phyloP scores from a whole-genome alignment of 495 filamentous ascomycete species.

The Hyphodiscus hymeniophilus region DNA sequence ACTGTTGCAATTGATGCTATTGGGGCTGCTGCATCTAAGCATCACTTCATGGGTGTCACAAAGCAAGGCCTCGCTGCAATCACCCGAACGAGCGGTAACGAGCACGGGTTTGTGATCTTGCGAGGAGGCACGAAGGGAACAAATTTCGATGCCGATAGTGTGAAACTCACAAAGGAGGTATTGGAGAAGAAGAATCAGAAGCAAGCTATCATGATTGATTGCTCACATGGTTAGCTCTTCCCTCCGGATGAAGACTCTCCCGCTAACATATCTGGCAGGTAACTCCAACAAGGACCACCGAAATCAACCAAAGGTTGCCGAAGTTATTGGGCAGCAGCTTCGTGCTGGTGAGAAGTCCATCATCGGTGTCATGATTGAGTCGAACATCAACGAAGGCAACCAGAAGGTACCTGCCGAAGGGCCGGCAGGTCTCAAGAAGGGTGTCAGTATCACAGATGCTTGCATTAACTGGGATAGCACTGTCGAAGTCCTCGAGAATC shows the following conservation, averaged over 20 bases:
- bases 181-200: slow-evolving; percentile 78
- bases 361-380: slow-evolving; percentile 97
- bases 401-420: slow-evolving; percentile 90
- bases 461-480: slow-evolving; percentile 94
- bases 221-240: slow-evolving; percentile 66
- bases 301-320: slow-evolving; percentile 91
- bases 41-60: slow-evolving; percentile 99
- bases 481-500: slow-evolving; percentile 72
- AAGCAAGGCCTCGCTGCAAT: slow-evolving; percentile 96
- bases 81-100: slow-evolving; percentile 83
- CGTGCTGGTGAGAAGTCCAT: slow-evolving; percentile 81
- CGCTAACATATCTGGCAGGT: slow-evolving; percentile 36
- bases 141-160: slow-evolving; percentile 83
- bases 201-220: slow-evolving; percentile 94
- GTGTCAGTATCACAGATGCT: slow-evolving; percentile 94
- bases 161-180: slow-evolving; percentile 69
- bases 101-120: slow-evolving; percentile 95
- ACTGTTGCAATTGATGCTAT: slow-evolving; percentile 95
- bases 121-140: slow-evolving; percentile 88
- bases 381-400: slow-evolving; percentile 92
- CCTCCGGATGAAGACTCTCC: neutral
- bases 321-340: slow-evolving; percentile 74
- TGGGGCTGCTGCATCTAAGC: slow-evolving; percentile 79
- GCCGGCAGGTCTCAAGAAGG: slow-evolving; percentile 70
- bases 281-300: slow-evolving; percentile 69